phyloP scores from a whole-genome alignment of 352 stramenopile species.

The Globisporangium ultimum region DNA sequence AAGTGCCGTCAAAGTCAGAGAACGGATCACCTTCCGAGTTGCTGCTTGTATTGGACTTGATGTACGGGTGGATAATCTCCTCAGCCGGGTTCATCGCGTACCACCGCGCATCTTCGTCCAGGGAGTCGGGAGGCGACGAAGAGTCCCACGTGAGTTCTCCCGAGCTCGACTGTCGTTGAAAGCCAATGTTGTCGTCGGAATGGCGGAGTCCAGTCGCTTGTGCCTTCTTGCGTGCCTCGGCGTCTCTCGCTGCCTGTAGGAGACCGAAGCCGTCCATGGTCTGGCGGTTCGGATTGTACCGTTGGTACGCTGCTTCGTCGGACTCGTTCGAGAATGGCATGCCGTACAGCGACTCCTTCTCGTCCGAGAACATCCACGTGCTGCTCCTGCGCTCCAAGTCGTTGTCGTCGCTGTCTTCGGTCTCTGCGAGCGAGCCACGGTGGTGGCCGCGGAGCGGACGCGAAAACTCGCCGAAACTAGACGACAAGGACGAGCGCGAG shows the following conservation, averaged over 20 bases:
- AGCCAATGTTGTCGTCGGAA: conserved; percentile 9
- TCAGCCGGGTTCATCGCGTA: conserved; percentile 13
- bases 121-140: conserved; percentile 11
- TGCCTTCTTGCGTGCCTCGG: conserved; percentile 10
- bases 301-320: conserved; percentile 29
- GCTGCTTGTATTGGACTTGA: conserved; percentile 14
- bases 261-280: conserved; percentile 33
- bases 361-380: conserved; percentile 16
- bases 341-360: conserved; percentile 18
- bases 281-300: conserved; percentile 17
- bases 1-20: conserved; percentile 18
- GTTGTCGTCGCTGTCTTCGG: conserved; percentile 23
- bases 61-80: conserved; percentile 8
- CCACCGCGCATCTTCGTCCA: conserved; percentile 18
- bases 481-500: background rate
- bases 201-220: background rate
- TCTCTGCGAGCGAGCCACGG: conserved; percentile 32
- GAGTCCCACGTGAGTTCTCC: conserved; percentile 15
- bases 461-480: conserved; percentile 3
- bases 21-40: conserved; percentile 13
- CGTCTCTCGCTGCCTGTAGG: conserved; percentile 21
- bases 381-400: conserved; percentile 19
- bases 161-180: conserved; percentile 8
- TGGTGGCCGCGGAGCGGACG: conserved; percentile 7
- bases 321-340: conserved; percentile 28